phyloP scores from a whole-genome alignment of 305 asterid genomes.

The Fraxinus sp. region DNA sequence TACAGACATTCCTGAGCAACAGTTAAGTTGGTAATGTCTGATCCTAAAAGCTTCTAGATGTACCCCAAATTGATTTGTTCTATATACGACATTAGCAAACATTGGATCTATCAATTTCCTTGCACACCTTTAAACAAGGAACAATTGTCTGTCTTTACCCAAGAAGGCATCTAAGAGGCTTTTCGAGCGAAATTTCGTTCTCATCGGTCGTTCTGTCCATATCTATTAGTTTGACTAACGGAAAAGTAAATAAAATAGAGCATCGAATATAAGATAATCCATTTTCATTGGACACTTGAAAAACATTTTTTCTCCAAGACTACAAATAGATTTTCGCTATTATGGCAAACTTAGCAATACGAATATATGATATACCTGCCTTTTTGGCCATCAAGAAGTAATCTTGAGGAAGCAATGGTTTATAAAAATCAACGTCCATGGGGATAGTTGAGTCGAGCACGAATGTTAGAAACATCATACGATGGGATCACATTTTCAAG shows the following conservation, averaged over 20 bases:
- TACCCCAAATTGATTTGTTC: background rate
- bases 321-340: slow-evolving; percentile 18
- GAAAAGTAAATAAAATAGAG: background rate
- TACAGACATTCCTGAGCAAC: slow-evolving; percentile 39
- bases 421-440: slow-evolving; percentile 44
- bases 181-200: background rate
- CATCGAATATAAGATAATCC: slow-evolving; percentile 21
- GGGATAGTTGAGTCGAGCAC: slow-evolving; percentile 45
- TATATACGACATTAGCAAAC: background rate
- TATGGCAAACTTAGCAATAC: slow-evolving; percentile 25
- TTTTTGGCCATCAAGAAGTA: slow-evolving; percentile 22
- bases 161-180: background rate
- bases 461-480: slow-evolving; percentile 38
- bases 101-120: slow-evolving; percentile 33
- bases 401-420: slow-evolving; percentile 25
- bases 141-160: background rate
- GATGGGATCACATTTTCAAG: slow-evolving; percentile 49
- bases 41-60: slow-evolving; percentile 7
- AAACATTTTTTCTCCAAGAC: background rate
- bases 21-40: slow-evolving; percentile 22
- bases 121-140: background rate
- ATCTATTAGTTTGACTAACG: background rate
- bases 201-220: background rate
- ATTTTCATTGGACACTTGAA: slow-evolving; percentile 26
- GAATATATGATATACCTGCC: slow-evolving; percentile 20